Evolutionary conservation across 371 early-diverging fungal species (phyloP), one percentile per base, ranked within the genome.

Genomic region (Apophysomyces sp.): DNA sequence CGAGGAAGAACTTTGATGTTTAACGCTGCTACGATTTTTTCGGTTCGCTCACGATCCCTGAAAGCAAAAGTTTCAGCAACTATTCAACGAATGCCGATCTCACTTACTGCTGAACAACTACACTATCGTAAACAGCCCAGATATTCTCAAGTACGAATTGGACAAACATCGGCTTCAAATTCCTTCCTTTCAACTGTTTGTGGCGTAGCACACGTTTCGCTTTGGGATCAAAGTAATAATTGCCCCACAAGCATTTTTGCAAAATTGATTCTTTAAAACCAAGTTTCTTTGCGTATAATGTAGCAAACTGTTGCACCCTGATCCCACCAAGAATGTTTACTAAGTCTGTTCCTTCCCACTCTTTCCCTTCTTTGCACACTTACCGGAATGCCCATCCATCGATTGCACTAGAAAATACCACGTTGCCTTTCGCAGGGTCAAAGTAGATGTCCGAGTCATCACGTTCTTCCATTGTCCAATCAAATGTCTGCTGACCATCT

Each of bases 321-420:
- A 28, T 21, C 30, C 18, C 12, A 31, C 4, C 30, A 18, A 29
- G 34, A 31, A 40, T 26, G 28, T 61, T n/a, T 51, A 57, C 21
- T 6, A 21, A 41, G 41, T 41, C 4, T 41, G 0, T 18, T 41
- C n/a, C n/a, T 13, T 34, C 4, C 34, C 34, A 34, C 34, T 5
- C 16, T 41, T 41, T 7, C 3, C 18, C 29, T n/a, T n/a, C 34
- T n/a, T 29, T 39, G 51, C 30, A 31, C 3, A 44, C 37, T 66
- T 81, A 88, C 88, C 92, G 75, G 74, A 98, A 99, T 3, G 98
- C 99, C 99, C 99, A 99, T 0, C 99, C 99, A 72, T 99, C 98
- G 16, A 93, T 88, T 1, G 98, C 98, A 55, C 92, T 91, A 0
- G 94, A 79, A 74, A 99, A 99, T 28, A 98, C 85, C 55, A 99